Base-by-base conservation (phyloP, 495 filamentous ascomycete species). In the Thermochaetoides thermophila region DNA sequence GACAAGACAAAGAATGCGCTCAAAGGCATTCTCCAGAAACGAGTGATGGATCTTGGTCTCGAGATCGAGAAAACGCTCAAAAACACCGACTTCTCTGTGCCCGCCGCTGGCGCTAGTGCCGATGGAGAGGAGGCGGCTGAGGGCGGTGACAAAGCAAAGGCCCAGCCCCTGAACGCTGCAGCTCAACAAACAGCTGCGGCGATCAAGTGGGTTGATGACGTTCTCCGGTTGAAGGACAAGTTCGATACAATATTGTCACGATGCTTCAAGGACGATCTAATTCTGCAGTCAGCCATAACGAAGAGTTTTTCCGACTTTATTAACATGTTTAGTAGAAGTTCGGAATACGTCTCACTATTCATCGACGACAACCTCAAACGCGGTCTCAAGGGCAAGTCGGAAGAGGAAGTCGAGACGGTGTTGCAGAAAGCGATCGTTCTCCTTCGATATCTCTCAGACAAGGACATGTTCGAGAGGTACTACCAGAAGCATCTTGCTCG, bases 361-460 rank as follows among this genome's bases (percentile, higher is more conserved):
- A 91, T 96, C 38, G 91, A 99, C 45, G 85, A 94, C 41, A 93
- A 91, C 45, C 71, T 96, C 43, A 92, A 91, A 52, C 84, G 86
- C 37, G 86, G 86, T 3, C 75, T 93, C 49, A 89, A 83, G 55
- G 84, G 80, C 34, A 93, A 91, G 66, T 87, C 82, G 0, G 89
- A 96, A 35, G 68, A 54, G 9, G 89, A 96, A 45, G 71, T 94
- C n/a, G 89, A 99, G 46, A 45, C 51, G 7, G 69, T 93, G 5
- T 64, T 99, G 5, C 85, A 95, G 31, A 93, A 92, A 47, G 85
- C 86, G 9, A 87, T 93, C 38, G 76, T 72, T 0, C 65, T 96
- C 3, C 59, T 99, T 19, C 73, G 84, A 18, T 93, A 93, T 33
- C 65, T 99, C 25, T 66, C 72, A 19, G 87, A 95, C 42, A 87